Evolutionary conservation across 225 moss, liverwort and hornwort species (phyloP).

Genomic region (Thuidium tamariscinum): DNA sequence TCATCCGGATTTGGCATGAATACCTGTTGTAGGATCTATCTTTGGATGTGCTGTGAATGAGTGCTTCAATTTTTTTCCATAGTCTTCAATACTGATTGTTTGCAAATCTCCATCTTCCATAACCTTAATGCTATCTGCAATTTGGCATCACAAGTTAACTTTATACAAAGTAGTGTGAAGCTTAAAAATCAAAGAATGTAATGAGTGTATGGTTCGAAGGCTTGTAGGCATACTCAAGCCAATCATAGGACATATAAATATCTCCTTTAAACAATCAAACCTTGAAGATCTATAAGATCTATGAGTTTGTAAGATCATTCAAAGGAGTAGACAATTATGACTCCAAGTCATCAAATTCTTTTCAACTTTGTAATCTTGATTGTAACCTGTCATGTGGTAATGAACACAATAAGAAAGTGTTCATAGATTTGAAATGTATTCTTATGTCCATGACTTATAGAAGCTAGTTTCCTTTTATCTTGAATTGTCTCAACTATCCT

Average conservation of each 20-base stretch:
- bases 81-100: slow-evolving; percentile 48
- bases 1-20: fast-evolving
- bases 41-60: slow-evolving; percentile 66
- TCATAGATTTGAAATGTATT: not conserved
- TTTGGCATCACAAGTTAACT: no score
- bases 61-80: slow-evolving; percentile 29
- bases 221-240: not conserved
- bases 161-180: not conserved
- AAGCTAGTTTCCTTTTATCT: not conserved
- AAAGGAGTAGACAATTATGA: not conserved
- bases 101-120: slow-evolving; percentile 52
- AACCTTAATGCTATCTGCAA: slow-evolving; percentile 37
- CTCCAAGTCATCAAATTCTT: not conserved
- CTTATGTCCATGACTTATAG: not conserved
- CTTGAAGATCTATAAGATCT: not conserved
- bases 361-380: not conserved
- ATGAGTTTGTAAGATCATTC: not conserved
- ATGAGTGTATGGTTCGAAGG: not conserved
- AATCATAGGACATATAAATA: fast-evolving
- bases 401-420: not conserved
- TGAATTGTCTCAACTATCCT: not conserved
- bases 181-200: not conserved
- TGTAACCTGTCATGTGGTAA: not conserved
- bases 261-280: not conserved
- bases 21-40: slow-evolving; percentile 29